Evolutionary conservation across 192 early-diverging fungal species (phyloP).

Genomic region (Backusella mclennaniae): DNA sequence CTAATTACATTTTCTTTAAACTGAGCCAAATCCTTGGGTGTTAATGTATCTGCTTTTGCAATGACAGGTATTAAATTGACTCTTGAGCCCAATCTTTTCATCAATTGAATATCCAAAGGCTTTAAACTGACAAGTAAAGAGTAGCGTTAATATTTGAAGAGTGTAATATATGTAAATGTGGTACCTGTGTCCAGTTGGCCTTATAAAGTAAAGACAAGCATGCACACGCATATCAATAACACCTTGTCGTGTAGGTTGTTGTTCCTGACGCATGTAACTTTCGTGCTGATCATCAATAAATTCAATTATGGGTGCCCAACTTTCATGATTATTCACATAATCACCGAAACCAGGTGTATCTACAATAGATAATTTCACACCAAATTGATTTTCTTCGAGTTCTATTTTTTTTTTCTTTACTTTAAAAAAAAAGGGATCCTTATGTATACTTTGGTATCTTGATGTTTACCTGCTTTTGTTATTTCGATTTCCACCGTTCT

Average conservation of each 20-base stretch:
- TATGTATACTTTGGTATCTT: too few species aligned
- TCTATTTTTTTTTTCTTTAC: conserved; percentile 43
- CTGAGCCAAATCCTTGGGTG: conserved; percentile 74
- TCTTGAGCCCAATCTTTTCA: conserved; percentile 86
- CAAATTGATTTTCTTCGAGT: conserved; percentile 95
- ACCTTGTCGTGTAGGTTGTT: conserved; percentile 76
- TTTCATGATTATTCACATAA: conserved; percentile 95
- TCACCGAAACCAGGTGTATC: conserved; percentile 99
- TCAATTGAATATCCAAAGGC: conserved; percentile 88
- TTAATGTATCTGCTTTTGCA: conserved; percentile 89
- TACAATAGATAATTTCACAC: conserved; percentile 90
- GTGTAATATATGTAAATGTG: not conserved
- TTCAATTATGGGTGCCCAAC: conserved; percentile 95
- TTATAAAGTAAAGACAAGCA: conserved; percentile 95
- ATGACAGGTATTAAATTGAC: conserved; percentile 95
- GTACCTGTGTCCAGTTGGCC: conserved; percentile 91
- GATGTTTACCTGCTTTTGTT: conserved; percentile 80
- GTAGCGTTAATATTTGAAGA: not conserved
- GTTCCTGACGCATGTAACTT: conserved; percentile 89
- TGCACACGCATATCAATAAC: conserved; percentile 95
- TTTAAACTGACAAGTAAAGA: conserved; percentile 46
- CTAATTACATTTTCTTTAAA: conserved; percentile 75
- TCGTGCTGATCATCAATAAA: conserved; percentile 96
- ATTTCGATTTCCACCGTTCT: conserved; percentile 98
- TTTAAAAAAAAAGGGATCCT: too few species aligned